A percentile compares a stretch with the other conserved stretches of the same genome.
These are phyloP conservation scores for Diophrys sp. DNA, from an alignment of 73 alveolate genomes.

Conservation along the genomic window DNA sequence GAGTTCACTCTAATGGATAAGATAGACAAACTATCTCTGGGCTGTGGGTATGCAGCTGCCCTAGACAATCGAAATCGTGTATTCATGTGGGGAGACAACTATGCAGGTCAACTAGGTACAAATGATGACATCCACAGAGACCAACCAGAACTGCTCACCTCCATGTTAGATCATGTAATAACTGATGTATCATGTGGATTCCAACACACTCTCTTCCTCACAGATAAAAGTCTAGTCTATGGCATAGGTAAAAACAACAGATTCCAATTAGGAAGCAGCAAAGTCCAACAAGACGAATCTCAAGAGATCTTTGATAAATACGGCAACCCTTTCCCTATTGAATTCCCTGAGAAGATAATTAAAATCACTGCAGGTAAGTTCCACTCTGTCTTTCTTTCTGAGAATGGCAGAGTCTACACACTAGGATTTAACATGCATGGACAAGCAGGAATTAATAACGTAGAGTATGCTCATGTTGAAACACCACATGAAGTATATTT, in stretches of 20 bases:
- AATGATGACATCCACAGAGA: slow-evolving; percentile 62
- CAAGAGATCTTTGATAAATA: slow-evolving; percentile 42
- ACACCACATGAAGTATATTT: slow-evolving; percentile 44
- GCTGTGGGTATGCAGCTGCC: slow-evolving; percentile 47
- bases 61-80: slow-evolving; percentile 30
- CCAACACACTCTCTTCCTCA: slow-evolving; percentile 38
- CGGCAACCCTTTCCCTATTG: slow-evolving; percentile 13
- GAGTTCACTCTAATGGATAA: slow-evolving; percentile 24
- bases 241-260: slow-evolving; percentile 61
- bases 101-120: slow-evolving; percentile 57
- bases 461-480: slow-evolving; percentile 25
- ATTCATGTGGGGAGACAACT: slow-evolving; percentile 61
- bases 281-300: slow-evolving; percentile 7
- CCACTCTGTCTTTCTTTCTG: slow-evolving; percentile 51
- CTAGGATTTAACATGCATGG: slow-evolving; percentile 58
- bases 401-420: slow-evolving; percentile 38
- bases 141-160: slow-evolving; percentile 21
- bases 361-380: slow-evolving; percentile 52
- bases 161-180: slow-evolving; percentile 24
- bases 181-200: slow-evolving; percentile 44
- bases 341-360: slow-evolving; percentile 3
- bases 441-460: slow-evolving; percentile 36
- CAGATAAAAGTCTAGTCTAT: slow-evolving; percentile 34
- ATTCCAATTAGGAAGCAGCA: slow-evolving; percentile 30
- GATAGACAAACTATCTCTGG: slow-evolving; percentile 30